These are phyloP conservation scores for Penicillium sp. DNA, from an alignment of 2,329 filamentous ascomycete genomes.

Conservation along the genomic window DNA sequence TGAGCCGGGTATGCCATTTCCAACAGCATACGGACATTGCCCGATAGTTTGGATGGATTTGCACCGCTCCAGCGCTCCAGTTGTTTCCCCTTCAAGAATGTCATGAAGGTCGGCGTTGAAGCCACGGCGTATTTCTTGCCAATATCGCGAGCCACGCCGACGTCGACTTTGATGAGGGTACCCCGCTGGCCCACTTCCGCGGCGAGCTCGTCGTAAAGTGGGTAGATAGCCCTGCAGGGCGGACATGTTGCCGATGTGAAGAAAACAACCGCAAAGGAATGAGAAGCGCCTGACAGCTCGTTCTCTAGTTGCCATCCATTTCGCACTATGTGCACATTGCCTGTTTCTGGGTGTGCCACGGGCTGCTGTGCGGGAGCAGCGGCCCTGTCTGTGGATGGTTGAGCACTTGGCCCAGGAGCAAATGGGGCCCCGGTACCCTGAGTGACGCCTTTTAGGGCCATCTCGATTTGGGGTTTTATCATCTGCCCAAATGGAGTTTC, in stretches of 20 bases:
- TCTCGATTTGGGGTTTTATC: constrained; percentile 72
- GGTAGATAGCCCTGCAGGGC: constrained; percentile 80
- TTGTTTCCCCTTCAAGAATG: constrained; percentile 71
- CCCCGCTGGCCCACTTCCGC: constrained; percentile 65
- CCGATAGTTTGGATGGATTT: constrained; percentile 62
- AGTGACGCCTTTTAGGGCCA: constrained; percentile 59
- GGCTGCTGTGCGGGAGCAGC: constrained; percentile 16
- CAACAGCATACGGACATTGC: constrained; percentile 69
- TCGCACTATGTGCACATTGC: constrained; percentile 59
- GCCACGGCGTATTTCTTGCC: constrained; percentile 63
- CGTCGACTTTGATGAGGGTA: constrained; percentile 77
- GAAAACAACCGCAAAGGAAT: constrained; percentile 76
- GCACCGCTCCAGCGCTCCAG: constrained; percentile 78
- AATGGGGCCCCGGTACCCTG: constrained; percentile 50
- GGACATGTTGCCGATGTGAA: constrained; percentile 86
- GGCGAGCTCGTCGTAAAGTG: constrained; percentile 75
- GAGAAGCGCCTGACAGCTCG: constrained; percentile 56
- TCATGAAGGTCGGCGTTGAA: constrained; percentile 84
- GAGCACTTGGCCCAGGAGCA: constrained; percentile 17
- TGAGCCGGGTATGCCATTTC: constrained; percentile 73
- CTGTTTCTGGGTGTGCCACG: constrained; percentile 22
- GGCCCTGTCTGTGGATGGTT: constrained; percentile 7
- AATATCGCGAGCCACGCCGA: constrained; percentile 62
- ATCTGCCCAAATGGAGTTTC: constrained; percentile 84
- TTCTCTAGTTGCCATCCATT: constrained; percentile 58